Conservation (phyloP, 495 filamentous ascomycete species). For the Chaetomium fimeti region DNA sequence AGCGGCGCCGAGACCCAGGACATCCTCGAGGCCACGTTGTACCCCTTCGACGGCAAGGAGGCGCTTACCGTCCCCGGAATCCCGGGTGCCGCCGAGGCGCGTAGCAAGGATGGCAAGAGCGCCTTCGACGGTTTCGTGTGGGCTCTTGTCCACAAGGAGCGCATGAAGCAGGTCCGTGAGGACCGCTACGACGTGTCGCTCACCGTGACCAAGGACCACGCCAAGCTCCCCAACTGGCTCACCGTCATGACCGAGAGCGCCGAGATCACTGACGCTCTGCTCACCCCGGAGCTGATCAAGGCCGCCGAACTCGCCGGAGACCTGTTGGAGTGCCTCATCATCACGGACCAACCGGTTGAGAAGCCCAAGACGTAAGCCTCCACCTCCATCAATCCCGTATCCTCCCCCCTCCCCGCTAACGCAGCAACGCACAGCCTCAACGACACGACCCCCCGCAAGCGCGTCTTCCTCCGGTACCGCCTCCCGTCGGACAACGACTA, state of each 20-base stretch:
- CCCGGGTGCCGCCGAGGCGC: conserved; percentile 53
- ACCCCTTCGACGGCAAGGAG: conserved; percentile 92
- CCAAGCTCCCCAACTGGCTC: conserved; percentile 86
- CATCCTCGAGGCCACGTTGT: conserved; percentile 67
- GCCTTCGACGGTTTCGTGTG: conserved; percentile 88
- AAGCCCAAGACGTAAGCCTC: conserved; percentile 76
- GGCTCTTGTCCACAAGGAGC: conserved; percentile 91
- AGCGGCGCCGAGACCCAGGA: conserved; percentile 69
- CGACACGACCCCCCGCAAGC: conserved; percentile 81
- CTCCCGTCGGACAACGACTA: conserved; percentile 68
- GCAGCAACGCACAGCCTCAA: conserved; percentile 60
- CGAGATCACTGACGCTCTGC: conserved; percentile 83
- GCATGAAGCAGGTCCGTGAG: conserved; percentile 84
- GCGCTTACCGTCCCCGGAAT: conserved; percentile 62
- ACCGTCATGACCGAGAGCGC: conserved; percentile 96
- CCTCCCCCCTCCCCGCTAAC: not conserved
- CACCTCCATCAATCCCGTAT: not conserved
- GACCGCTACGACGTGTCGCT: conserved; percentile 94
- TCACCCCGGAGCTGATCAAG: conserved; percentile 79
- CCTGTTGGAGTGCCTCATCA: conserved; percentile 79
- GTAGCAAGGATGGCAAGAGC: conserved; percentile 64
- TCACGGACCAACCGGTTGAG: conserved; percentile 87
- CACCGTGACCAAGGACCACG: conserved; percentile 84
- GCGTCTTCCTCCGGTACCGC: conserved; percentile 70
- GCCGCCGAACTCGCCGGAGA: conserved; percentile 80